A percentile compares a stretch with the other conserved stretches of the same genome.
Conservation (phyloP, 768 basidiomycete species). For the Kockovaella imperatae region DNA sequence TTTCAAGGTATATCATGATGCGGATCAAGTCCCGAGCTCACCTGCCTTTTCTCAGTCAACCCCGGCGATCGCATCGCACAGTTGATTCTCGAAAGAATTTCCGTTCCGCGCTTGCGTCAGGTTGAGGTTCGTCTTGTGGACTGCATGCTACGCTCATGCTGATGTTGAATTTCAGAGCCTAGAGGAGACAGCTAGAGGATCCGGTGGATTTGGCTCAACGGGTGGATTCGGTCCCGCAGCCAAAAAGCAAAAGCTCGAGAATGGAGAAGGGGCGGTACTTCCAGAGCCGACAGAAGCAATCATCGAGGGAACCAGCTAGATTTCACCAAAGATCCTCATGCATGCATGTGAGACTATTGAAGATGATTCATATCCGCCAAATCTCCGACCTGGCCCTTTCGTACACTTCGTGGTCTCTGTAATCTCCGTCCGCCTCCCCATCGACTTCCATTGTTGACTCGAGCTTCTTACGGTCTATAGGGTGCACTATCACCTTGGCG, state of each 20-base stretch:
- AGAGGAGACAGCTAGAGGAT: constrained; percentile 74
- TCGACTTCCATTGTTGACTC: constrained; percentile 17
- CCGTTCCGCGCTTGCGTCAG: constrained; percentile 74
- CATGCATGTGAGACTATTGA: neutral
- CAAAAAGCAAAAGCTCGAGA: constrained; percentile 10
- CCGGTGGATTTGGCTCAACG: constrained; percentile 87
- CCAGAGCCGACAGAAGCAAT: neutral
- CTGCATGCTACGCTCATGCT: neutral
- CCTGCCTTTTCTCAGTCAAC: constrained; percentile 55
- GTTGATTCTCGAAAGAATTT: constrained; percentile 82
- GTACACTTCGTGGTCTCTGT: constrained; percentile 43
- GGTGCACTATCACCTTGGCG: constrained; percentile 46
- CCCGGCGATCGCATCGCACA: constrained; percentile 95
- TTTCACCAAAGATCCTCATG: neutral
- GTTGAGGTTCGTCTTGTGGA: constrained; percentile 58
- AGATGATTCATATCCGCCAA: constrained; percentile 41
- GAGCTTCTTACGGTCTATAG: constrained; percentile 33
- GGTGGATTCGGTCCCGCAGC: constrained; percentile 55
- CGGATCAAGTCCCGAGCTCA: neutral
- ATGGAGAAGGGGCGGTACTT: constrained; percentile 2
- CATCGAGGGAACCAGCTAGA: neutral
- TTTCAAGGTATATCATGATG: constrained; percentile 55
- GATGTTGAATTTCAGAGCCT: constrained; percentile 54
- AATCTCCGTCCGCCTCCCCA: constrained; percentile 20
- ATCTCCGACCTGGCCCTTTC: constrained; percentile 47